Conservation (phyloP, 345 rosid genomes). For the Citrus unshiu region DNA sequence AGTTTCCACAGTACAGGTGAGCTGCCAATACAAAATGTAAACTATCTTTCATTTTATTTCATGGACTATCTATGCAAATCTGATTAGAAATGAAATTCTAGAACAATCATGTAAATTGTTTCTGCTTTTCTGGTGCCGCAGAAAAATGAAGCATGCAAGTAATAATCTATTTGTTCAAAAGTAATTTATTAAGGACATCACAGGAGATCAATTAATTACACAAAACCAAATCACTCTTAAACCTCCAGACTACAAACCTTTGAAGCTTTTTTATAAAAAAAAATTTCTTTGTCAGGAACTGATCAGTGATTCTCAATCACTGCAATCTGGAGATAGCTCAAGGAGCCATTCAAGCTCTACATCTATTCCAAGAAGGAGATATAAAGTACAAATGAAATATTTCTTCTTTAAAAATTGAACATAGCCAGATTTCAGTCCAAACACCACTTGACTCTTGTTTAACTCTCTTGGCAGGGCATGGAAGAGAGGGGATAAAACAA, state of each 20-base stretch:
- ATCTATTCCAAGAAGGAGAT: conserved; percentile 24
- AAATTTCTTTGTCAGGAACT: conserved; percentile 33
- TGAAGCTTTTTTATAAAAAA: neutral
- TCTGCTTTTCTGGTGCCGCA: neutral
- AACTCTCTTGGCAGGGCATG: neutral
- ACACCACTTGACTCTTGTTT: neutral
- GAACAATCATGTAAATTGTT: neutral
- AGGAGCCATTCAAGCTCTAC: conserved; percentile 29
- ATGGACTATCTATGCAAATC: neutral
- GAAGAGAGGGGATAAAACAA: neutral
- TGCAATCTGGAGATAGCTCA: conserved; percentile 33
- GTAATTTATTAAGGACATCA: neutral
- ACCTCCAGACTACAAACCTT: neutral
- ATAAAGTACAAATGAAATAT: neutral
- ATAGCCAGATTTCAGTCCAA: neutral
- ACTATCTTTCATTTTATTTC: neutral
- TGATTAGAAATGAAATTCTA: neutral
- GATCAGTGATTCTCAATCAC: conserved; percentile 27
- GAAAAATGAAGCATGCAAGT: neutral
- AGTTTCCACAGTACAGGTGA: conserved; percentile 37
- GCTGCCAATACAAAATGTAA: neutral
- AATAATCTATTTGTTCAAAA: neutral
- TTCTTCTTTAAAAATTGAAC: neutral
- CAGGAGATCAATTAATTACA: neutral
- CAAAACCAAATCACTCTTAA: neutral